Conservation (phyloP, 805 yeast species). For the Kodamaea nitidulidarum region DNA sequence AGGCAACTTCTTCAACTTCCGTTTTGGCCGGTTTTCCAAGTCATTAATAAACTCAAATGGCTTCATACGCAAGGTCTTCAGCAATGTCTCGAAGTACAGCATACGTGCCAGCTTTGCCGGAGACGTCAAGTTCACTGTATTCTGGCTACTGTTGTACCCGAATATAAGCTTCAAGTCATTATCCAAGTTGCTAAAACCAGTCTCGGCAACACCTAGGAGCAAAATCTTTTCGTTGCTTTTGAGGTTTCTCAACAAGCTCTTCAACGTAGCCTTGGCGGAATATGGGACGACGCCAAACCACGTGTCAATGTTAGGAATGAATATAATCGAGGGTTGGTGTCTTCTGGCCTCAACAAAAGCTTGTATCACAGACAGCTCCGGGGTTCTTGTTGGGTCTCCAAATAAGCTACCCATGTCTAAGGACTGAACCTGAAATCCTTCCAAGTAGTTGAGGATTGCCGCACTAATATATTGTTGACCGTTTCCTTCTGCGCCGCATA, state of each 20-base stretch:
- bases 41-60: constrained; percentile 72
- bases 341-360: constrained; percentile 82
- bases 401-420: constrained; percentile 75
- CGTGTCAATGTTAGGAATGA: constrained; percentile 75
- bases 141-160: constrained; percentile 47
- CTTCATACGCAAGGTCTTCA: constrained; percentile 54
- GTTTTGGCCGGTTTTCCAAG: constrained; percentile 49
- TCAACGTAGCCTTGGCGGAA: constrained; percentile 67
- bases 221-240: constrained; percentile 70
- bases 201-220: constrained; percentile 68
- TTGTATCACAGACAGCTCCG: constrained; percentile 82
- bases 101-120: constrained; percentile 48
- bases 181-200: constrained; percentile 35
- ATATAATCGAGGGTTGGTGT: constrained; percentile 83
- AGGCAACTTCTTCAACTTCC: constrained; percentile 41
- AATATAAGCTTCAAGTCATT: constrained; percentile 52
- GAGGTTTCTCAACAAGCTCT: constrained; percentile 63
- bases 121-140: constrained; percentile 40
- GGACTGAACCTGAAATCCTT: constrained; percentile 85
- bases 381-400: constrained; percentile 73
- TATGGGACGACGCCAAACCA: constrained; percentile 69
- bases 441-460: constrained; percentile 76
- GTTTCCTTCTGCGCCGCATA: constrained; percentile 70
- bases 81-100: constrained; percentile 53
- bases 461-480: constrained; percentile 86